Evolutionary conservation across 2,329 filamentous ascomycete genomes (phyloP).

Genomic region (Claviceps spartinae): DNA sequence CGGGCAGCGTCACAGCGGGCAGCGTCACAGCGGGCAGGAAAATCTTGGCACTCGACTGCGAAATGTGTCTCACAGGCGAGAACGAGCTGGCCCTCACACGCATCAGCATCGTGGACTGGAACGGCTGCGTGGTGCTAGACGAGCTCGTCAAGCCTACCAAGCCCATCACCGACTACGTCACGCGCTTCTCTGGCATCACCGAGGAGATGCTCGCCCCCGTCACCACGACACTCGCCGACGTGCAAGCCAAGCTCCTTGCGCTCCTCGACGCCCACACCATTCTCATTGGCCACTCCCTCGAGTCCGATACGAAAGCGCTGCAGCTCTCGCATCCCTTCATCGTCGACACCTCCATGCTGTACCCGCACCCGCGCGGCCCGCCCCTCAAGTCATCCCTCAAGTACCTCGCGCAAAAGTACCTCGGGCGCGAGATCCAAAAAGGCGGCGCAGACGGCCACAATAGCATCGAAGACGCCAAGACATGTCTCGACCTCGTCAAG

Average conservation of each 20-base stretch:
- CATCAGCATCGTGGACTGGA: conserved; percentile 78
- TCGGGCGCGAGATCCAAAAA: conserved; percentile 79
- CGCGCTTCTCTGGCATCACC: conserved; percentile 85
- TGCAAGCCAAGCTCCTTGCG: conserved; percentile 62
- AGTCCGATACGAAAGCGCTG: conserved; percentile 72
- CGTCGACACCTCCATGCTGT: conserved; percentile 81
- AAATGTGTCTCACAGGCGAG: conserved; percentile 87
- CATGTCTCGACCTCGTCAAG: conserved; percentile 85
- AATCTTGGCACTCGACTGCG: conserved; percentile 78
- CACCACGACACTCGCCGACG: conserved; percentile 70
- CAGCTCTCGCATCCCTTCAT: conserved; percentile 85
- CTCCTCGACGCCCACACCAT: conserved; percentile 62
- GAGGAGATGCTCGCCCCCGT: conserved; percentile 68
- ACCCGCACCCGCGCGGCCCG: conserved; percentile 77
- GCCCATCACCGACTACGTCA: conserved; percentile 87
- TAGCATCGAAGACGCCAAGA: conserved; percentile 81
- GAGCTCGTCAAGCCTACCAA: conserved; percentile 82
- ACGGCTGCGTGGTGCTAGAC: conserved; percentile 69
- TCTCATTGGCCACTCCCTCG: conserved; percentile 67
- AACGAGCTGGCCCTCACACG: conserved; percentile 73
- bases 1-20: conserved; percentile 73
- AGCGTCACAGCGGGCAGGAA: conserved; percentile 70
- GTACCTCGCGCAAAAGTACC: conserved; percentile 75
- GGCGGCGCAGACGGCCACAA: conserved; percentile 66
- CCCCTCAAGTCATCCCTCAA: conserved; percentile 86